These are phyloP conservation scores for Fusarium sp. DNA, from an alignment of 2,329 filamentous ascomycete genomes.

Conservation along the genomic window DNA sequence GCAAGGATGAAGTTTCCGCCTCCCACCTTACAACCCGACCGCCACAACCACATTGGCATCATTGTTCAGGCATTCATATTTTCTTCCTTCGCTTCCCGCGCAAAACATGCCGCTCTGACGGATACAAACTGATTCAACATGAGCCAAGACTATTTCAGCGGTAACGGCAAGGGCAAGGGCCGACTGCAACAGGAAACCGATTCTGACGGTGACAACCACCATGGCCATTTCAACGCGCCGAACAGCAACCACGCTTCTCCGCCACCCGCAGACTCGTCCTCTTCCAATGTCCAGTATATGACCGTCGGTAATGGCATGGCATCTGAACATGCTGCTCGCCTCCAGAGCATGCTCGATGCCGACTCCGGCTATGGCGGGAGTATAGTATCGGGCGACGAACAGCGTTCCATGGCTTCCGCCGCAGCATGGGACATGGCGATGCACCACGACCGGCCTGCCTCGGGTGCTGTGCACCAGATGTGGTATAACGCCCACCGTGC, in stretches of 20 bases:
- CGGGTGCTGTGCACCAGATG: slow-evolving; percentile 90
- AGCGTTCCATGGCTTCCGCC: slow-evolving; percentile 60
- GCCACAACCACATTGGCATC: slow-evolving; percentile 41
- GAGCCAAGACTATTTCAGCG: slow-evolving; percentile 70
- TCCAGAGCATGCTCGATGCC: slow-evolving; percentile 84
- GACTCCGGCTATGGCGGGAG: slow-evolving; percentile 96
- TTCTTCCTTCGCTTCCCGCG: slow-evolving; percentile 25
- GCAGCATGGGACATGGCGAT: slow-evolving; percentile 61
- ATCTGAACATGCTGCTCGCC: slow-evolving; percentile 82
- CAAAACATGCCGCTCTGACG: slow-evolving; percentile 53
- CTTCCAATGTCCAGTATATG: slow-evolving; percentile 76
- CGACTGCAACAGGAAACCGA: slow-evolving; percentile 52
- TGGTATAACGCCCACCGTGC: slow-evolving; percentile 95
- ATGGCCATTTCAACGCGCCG: slow-evolving; percentile 35
- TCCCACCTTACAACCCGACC: slow-evolving; percentile 32
- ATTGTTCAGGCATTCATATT: slow-evolving; percentile 29
- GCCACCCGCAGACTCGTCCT: slow-evolving; percentile 42
- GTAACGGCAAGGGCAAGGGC: slow-evolving; percentile 68
- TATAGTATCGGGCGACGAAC: slow-evolving; percentile 73
- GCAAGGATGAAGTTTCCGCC: slow-evolving; percentile 11
- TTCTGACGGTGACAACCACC: slow-evolving; percentile 42
- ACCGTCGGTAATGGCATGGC: slow-evolving; percentile 86
- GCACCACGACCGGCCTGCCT: slow-evolving; percentile 64
- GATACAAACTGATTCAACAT: slow-evolving; percentile 56
- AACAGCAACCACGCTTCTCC: slow-evolving; percentile 46